Evolutionary conservation across 768 basidiomycete genomes (phyloP), one percentile per base, ranked within the genome.

Genomic region (Boletus tomentosulus): DNA sequence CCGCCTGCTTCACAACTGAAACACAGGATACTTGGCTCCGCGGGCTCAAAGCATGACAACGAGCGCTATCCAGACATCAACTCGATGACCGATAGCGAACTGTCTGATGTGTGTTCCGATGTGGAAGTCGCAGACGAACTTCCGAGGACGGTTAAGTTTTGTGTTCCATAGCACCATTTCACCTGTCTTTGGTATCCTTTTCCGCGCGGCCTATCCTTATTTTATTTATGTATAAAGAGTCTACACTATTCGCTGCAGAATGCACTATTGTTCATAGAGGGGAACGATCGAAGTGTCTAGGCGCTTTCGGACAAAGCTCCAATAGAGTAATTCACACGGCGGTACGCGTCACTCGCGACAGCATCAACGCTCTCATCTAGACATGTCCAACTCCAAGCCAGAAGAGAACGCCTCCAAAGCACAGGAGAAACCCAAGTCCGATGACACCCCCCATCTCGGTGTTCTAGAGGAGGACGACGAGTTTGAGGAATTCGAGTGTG

Each of bases 401-500:
- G 66, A 60, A 37, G 73, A 53, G 16, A 58, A 34, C n/a, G 33
- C 56, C 11, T n/a, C 64, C n/a, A 70, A 72, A 49, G 58, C 50
- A 8, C 56, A 64, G 27, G 65, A 71, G 25, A 76, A 77, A 45
- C 71, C 75, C 54, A 69, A 75, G 51, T 75, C 77, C 34, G 74
- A 78, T 0, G 76, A 80, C 54, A 73, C 73, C 2, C 78, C 80
- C 45, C 84, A 88, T 64, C 80, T 96, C 0, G 91, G 93, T 39
- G 86, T 93, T n/a, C 75, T 98, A 7, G 94, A 98, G 65, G 94
- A 98, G 68, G 94, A 98, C 68, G 94, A 98, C 68, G 94, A 98
- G 74, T 98, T 98, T 62, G 94, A 96, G 66, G 93, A 95, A 64
- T 96, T 96, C 69, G 74, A 82, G 15, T 87, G 83, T 45, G 87